phyloP scores from a whole-genome alignment of 345 rosid genomes.

The Arabidopsis suecica region DNA sequence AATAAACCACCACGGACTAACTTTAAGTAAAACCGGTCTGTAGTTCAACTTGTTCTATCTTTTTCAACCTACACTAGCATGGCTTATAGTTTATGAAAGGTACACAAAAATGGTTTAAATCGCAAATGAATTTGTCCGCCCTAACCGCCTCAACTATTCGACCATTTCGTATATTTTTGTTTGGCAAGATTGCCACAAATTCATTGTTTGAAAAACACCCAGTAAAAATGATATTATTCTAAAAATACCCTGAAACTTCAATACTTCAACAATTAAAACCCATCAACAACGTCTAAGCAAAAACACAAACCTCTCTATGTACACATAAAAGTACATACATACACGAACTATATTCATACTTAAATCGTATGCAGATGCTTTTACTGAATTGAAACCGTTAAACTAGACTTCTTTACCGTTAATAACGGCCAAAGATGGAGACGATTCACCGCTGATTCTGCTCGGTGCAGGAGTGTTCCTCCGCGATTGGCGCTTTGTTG shows the following conservation, averaged over 20 bases:
- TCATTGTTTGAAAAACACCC: neutral
- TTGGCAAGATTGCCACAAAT: too few species aligned
- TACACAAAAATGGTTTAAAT: too few species aligned
- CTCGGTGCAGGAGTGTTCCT: slow-evolving; percentile 64
- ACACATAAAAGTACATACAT: slow-evolving; percentile 10
- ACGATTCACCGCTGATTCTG: slow-evolving; percentile 52
- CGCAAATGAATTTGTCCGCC: too few species aligned
- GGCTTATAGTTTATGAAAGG: too few species aligned
- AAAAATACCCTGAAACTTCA: neutral
- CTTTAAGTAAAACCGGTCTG: too few species aligned
- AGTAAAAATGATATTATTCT: neutral
- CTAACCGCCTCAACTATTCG: too few species aligned
- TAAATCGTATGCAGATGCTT: neutral
- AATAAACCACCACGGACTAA: too few species aligned
- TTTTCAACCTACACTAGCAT: too few species aligned
- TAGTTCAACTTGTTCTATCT: too few species aligned
- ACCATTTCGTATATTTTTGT: too few species aligned
- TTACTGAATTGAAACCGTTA: neutral
- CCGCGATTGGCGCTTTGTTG: slow-evolving; percentile 69
- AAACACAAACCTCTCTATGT: slow-evolving; percentile 9
- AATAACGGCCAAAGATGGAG: slow-evolving; percentile 40
- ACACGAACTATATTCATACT: slow-evolving; percentile 2
- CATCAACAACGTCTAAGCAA: neutral
- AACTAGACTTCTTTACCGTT: slow-evolving; percentile 40
- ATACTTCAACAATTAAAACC: neutral